Percentiles rank a stretch among this genome's conserved stretches.
These are phyloP conservation scores for carrot (Daucus carota) DNA, from an alignment of 129 eudicot genomes.

Conservation along the genomic window DNA sequence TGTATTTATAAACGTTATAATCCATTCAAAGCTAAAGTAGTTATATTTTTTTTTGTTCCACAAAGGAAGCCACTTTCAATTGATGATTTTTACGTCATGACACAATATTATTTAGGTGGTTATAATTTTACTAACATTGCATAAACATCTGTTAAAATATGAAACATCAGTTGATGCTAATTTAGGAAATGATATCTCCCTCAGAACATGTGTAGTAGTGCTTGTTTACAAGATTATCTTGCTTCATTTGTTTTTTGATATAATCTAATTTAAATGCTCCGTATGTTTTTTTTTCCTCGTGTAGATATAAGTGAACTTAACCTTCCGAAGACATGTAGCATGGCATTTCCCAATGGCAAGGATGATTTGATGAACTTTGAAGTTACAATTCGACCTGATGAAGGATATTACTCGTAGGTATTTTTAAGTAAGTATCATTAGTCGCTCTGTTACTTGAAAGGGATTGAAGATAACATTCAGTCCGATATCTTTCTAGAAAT, in stretches of 20 bases:
- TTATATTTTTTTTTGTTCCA: neutral
- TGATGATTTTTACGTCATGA: neutral
- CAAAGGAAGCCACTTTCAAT: neutral
- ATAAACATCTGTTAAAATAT: neutral
- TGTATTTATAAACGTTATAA: neutral
- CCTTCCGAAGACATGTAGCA: conserved; percentile 25
- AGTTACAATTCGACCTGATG: conserved; percentile 32
- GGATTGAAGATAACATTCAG: neutral
- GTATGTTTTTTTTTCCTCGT: neutral
- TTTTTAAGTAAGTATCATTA: neutral
- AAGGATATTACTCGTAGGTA: conserved; percentile 27
- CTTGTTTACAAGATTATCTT: neutral
- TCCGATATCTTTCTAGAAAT: neutral
- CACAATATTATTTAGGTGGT: neutral
- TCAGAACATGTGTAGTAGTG: neutral
- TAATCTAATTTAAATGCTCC: neutral
- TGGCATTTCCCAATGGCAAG: conserved; percentile 26
- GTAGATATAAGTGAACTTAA: conserved; percentile 31
- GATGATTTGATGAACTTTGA: conserved; percentile 39
- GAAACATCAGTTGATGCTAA: neutral
- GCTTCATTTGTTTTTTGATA: neutral
- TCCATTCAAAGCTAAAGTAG: neutral
- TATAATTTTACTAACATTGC: neutral
- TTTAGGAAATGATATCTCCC: neutral
- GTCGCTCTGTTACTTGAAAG: neutral